Base-by-base conservation (phyloP, 129 eudicot genomes). In the Flaveria robusta region DNA sequence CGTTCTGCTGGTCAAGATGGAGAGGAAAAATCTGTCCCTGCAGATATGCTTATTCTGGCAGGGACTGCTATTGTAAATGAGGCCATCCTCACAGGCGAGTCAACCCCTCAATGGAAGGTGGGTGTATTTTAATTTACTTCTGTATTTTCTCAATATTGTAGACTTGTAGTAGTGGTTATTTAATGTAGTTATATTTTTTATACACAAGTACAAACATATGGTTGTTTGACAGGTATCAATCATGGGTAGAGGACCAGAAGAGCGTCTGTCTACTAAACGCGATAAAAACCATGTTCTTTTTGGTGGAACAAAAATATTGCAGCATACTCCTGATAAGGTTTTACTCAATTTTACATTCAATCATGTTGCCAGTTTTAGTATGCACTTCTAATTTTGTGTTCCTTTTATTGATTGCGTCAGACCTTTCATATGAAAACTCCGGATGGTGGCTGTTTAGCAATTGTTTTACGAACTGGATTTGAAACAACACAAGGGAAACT, bases 91-190 rank as follows among this genome's bases (percentile, higher is more conserved):
- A 94, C 99, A 2, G 99, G 99, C 76, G 99, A 94, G 86, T 94
- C 99, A 56, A 94, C 99, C 72, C 99, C 99, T 19, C 99, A 94
- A 68, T 94, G 99, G 99, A 94, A 94, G 99, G 99, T 91, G 49
- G 37, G 51, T 68, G 54, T 70, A 16, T 62, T 54, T 50, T 46
- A 37, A 46, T 52, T n/a, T 71, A 31, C 31, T 63, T 52, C 15
- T 13, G 6, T 70, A 26, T 71, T 49, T 41, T 64, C 20, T 49
- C 13, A 56, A 22, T 24, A 42, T 51, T 41, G 11, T 26, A 29
- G 34, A 18, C 42, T 51, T 41, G 11, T 26, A 29, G 34, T 51
- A 63, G 16, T 71, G 34, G 9, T 26, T 24, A 23, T 18, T 55
- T 20, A 55, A 56, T 56, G 13, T 26, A 60, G 41, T 60, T 60